Conservation (phyloP, 2,329 filamentous ascomycete genomes). For the Hypomyces rosellus region DNA sequence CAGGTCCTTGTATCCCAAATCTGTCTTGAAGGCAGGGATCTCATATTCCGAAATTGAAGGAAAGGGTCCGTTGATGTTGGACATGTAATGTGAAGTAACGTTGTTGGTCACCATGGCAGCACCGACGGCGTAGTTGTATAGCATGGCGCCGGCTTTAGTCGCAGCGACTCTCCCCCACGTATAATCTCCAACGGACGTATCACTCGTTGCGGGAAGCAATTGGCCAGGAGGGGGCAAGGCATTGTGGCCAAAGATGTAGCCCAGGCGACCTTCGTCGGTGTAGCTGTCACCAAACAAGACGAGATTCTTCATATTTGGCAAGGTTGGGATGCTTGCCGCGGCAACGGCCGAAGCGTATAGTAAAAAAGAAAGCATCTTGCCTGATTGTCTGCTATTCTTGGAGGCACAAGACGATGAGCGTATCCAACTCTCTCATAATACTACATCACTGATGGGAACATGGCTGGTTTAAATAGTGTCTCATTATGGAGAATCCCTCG, state of each 20-base stretch:
- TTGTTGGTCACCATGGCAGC: conserved; percentile 68
- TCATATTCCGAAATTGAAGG: conserved; percentile 54
- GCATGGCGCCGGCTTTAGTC: conserved; percentile 48
- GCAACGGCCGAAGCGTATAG: not conserved
- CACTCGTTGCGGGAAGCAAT: conserved; percentile 38
- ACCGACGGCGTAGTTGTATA: conserved; percentile 64
- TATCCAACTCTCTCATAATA: no score
- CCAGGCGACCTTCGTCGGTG: conserved; percentile 63
- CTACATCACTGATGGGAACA: no score
- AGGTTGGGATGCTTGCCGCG: not conserved
- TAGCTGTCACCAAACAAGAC: conserved; percentile 72
- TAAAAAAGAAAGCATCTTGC: conserved; percentile 2
- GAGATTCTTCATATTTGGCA: conserved; percentile 38
- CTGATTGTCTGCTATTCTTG: no score
- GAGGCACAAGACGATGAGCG: no score
- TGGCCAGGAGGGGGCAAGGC: conserved; percentile 55
- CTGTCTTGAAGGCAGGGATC: conserved; percentile 49
- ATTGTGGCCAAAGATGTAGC: conserved; percentile 57
- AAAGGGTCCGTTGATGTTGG: conserved; percentile 44
- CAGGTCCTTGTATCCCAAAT: conserved; percentile 31
- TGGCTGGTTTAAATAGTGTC: no score
- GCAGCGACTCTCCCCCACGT: conserved; percentile 64
- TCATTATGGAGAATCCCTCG: no score
- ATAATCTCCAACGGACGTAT: conserved; percentile 58
- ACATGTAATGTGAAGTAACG: conserved; percentile 32